These are phyloP conservation scores for Aspergillus viridinutans DNA, from an alignment of 2,329 filamentous ascomycete species.

Conservation along the genomic window DNA sequence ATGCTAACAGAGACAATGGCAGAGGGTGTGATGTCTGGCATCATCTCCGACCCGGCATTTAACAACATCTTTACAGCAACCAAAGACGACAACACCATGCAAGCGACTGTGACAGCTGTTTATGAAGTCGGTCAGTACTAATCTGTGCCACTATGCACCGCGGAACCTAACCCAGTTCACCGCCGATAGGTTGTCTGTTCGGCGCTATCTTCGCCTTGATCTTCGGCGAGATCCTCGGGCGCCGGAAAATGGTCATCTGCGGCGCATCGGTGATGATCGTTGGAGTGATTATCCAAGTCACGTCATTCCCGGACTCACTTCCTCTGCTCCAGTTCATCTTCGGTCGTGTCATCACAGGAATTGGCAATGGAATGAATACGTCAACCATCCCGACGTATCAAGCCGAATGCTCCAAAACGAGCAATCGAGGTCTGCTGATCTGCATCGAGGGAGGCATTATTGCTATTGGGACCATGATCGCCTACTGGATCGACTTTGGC, in stretches of 20 bases:
- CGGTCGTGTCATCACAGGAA: slow-evolving; percentile 50
- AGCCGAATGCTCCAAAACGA: slow-evolving; percentile 51
- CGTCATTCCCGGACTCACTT: slow-evolving; percentile 25
- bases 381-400: slow-evolving; percentile 53
- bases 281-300: slow-evolving; percentile 37
- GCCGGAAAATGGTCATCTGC: slow-evolving; percentile 50
- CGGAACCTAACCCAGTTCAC: neutral
- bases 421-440: slow-evolving; percentile 58
- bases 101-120: slow-evolving; percentile 30
- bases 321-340: slow-evolving; percentile 50
- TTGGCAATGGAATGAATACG: slow-evolving; percentile 56
- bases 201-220: slow-evolving; percentile 37
- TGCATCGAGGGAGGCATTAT: slow-evolving; percentile 55
- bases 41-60: slow-evolving; percentile 32
- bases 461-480: slow-evolving; percentile 50
- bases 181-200: slow-evolving; percentile 27
- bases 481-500: slow-evolving; percentile 52
- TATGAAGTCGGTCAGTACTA: slow-evolving; percentile 24
- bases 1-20: neutral
- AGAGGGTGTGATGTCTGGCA: slow-evolving; percentile 40
- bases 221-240: slow-evolving; percentile 34
- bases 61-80: slow-evolving; percentile 32
- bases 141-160: neutral
- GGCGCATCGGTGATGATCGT: slow-evolving; percentile 51
- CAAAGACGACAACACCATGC: slow-evolving; percentile 36